Evolutionary conservation across 108 stramenopile genomes (phyloP), one percentile per base, ranked within the genome.

Genomic region (Pinguiococcus pyrenoidosus): DNA sequence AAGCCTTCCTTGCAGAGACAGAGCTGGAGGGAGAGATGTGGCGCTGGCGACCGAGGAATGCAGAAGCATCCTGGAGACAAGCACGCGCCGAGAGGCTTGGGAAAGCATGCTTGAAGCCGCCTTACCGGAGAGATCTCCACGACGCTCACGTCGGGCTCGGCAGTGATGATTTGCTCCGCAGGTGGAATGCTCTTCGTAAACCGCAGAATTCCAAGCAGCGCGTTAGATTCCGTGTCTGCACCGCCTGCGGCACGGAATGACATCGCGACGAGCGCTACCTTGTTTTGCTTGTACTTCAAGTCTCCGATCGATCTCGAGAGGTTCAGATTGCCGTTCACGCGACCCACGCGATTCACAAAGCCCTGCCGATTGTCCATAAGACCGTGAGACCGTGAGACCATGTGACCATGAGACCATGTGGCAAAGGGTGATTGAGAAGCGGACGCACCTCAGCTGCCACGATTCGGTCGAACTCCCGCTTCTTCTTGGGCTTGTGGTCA

Each of bases 261-360:
- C 32, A 33, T 33, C 10, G 32, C 32, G 8, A 6, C 32, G 8
- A 8, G 6, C 32, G 41, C 7, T 14, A 3, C 13, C 27, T 21
- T 34, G 12, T 27, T 12, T 16, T 49, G 84, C 43, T 92, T 92
- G 74, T 96, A 90, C 59, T 91, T 92, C 37, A 94, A 50, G 53
- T 97, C 95, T 13, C 95, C 95, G 38, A 97, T 69, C 28, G 82
- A 79, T 28, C 95, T 49, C 9, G 89, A 92, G 4, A 97, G 84
- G 23, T 92, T 87, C 47, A 96, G 51, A n/a, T 90, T 73, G 25
- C 91, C 89, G 51, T 93, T 90, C 1, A 97, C 90, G 22, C 95
- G 62, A 13, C 91, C 91, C 72, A 81, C 85, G 49, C 79, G 74
- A 46, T 82, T 83, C 3, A 61, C 58, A 53, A 45, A 54, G 25